Evolutionary conservation across 2,329 filamentous ascomycete genomes (phyloP), one percentile per base, ranked within the genome.

Genomic region (Ambrosiella beaveri): DNA sequence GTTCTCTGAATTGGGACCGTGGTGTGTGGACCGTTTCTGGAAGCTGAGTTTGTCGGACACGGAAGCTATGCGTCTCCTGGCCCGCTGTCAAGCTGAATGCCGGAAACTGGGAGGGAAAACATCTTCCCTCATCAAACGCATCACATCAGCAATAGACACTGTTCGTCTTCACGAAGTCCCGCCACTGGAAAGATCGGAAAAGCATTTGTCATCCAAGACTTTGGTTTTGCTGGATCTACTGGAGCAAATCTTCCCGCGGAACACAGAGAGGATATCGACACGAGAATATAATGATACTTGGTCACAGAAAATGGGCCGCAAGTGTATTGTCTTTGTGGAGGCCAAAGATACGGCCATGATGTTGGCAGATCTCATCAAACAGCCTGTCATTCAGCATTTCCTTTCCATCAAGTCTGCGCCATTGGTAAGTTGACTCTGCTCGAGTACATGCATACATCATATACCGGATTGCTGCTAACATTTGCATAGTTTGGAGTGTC

Each of bases 251-350:
- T 96, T 89, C 64, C 70, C 76, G 38, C 68, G 74, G 1, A 69
- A 73, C 2, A 75, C 74, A 1, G 74, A 81, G 6, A 73, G 76
- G 36, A 27, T 27, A 27, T 27, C 27, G 3, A 4, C 27, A 27
- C 27, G 27, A 27, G 27, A 27, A 27, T 27, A 27, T 4, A 27
- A 4, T 27, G 27, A 27, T 27, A 27, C 27, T 27, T 27, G 27
- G 27, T 27, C 27, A 27, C 27, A 4, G 27, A 27, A 27, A 27
- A 27, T 27, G 27, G 27, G 27, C 3, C 27, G 27, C 27, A 82
- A 83, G 15, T 95, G 88, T 65, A 95, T 98, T 58, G 79, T 97
- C 0, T 97, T 98, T 68, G 88, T 95, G 0, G 76, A 88, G 61
- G 78, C 85, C 66, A 77, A 89, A 45, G 81, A 85, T 62, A 91